These are phyloP conservation scores for Nectriaceae sp. DNA, from an alignment of 2,329 filamentous ascomycete genomes.

Conservation along the genomic window DNA sequence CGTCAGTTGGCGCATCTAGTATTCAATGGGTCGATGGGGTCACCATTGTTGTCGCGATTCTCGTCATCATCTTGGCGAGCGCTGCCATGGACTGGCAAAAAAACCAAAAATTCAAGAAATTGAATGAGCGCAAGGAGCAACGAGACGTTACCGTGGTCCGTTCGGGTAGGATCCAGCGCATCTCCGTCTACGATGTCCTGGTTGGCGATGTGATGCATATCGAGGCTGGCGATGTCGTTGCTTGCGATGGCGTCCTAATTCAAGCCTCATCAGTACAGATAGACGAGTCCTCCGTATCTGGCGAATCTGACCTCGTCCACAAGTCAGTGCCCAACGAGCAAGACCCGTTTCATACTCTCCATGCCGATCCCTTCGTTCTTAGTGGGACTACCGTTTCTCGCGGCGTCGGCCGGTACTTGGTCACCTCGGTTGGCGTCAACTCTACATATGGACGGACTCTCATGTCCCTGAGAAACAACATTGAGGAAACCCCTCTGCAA, in stretches of 20 bases:
- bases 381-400: slow-evolving; percentile 78
- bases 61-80: slow-evolving; percentile 75
- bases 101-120: slow-evolving; percentile 76
- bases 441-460: slow-evolving; percentile 77
- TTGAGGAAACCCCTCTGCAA: slow-evolving; percentile 77
- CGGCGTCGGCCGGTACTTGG: slow-evolving; percentile 74
- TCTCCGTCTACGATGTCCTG: slow-evolving; percentile 70
- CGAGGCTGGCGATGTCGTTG: slow-evolving; percentile 72
- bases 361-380: slow-evolving; percentile 75
- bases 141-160: slow-evolving; percentile 73
- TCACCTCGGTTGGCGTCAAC: slow-evolving; percentile 73
- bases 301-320: slow-evolving; percentile 72
- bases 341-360: slow-evolving; percentile 51
- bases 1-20: slow-evolving; percentile 47
- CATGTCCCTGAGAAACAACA: slow-evolving; percentile 75
- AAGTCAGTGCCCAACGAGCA: slow-evolving; percentile 64
- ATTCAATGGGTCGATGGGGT: slow-evolving; percentile 84
- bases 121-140: slow-evolving; percentile 80
- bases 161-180: slow-evolving; percentile 70
- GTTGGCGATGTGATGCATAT: slow-evolving; percentile 75
- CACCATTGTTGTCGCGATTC: slow-evolving; percentile 74
- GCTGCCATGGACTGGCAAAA: slow-evolving; percentile 84
- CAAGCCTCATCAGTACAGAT: slow-evolving; percentile 56
- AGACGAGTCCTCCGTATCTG: slow-evolving; percentile 76
- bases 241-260: slow-evolving; percentile 71